phyloP scores from a whole-genome alignment of 1,284 basidiomycete species.

The Apiotrichum brassicae region DNA sequence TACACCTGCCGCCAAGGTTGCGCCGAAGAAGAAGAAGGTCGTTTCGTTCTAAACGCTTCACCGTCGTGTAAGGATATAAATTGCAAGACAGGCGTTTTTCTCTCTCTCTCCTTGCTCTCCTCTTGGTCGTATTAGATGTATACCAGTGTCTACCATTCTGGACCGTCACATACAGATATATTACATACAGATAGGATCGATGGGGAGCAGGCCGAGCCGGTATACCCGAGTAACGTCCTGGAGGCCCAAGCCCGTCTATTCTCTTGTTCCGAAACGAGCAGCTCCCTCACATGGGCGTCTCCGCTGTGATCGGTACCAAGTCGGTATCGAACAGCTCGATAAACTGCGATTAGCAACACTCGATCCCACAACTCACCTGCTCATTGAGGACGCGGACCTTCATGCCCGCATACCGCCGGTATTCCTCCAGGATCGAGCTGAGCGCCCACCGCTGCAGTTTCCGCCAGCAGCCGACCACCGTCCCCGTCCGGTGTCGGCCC shows the following conservation, averaged over 20 bases:
- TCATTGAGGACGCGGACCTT: slow-evolving; percentile 53
- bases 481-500: slow-evolving; percentile 52
- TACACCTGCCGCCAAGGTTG: slow-evolving; percentile 4
- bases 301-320: slow-evolving; percentile 44
- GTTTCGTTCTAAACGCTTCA: slow-evolving; percentile 9
- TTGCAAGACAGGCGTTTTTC: too few species aligned
- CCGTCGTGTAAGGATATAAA: neutral
- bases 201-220: neutral
- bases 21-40: slow-evolving; percentile 15
- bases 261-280: too few species aligned
- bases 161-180: slow-evolving; percentile 14
- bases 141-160: too few species aligned
- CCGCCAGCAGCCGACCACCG: slow-evolving; percentile 50
- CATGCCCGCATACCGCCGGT: slow-evolving; percentile 51
- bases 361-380: slow-evolving; percentile 40
- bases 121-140: too few species aligned
- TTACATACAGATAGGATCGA: neutral
- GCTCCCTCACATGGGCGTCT: neutral
- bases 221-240: neutral
- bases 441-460: slow-evolving; percentile 51
- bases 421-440: slow-evolving; percentile 52
- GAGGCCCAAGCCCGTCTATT: too few species aligned
- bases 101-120: too few species aligned
- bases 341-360: slow-evolving; percentile 38
- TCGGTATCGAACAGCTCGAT: slow-evolving; percentile 54